phyloP scores from a whole-genome alignment of 441 rosid species.

The Eruca vesicaria region DNA sequence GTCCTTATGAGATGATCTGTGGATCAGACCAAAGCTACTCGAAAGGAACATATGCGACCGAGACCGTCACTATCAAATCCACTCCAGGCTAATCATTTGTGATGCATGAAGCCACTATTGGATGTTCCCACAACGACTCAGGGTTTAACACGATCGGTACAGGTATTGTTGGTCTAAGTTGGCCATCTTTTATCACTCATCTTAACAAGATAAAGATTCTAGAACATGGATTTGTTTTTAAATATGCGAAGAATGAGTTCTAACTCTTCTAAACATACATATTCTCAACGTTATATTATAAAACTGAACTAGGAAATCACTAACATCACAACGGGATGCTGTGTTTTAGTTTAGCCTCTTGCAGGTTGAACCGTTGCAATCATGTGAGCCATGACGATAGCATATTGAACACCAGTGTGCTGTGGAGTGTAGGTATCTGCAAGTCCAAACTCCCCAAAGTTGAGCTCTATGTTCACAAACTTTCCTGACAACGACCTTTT shows the following conservation, averaged over 20 bases:
- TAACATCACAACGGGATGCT: neutral
- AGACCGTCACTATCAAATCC: slow-evolving; percentile 9
- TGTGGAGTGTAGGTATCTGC: slow-evolving; percentile 65
- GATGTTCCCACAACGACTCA: slow-evolving; percentile 11
- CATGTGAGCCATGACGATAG: slow-evolving; percentile 70
- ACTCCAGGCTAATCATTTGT: slow-evolving; percentile 22
- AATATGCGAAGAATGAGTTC: neutral
- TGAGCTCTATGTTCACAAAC: slow-evolving; percentile 64
- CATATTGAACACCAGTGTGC: slow-evolving; percentile 84
- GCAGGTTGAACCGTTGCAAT: slow-evolving; percentile 65
- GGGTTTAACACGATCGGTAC: neutral
- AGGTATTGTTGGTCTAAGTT: slow-evolving; percentile 17
- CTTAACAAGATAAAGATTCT: neutral
- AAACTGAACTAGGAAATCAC: neutral
- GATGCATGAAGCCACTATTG: neutral
- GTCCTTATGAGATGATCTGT: too few relatives aligned
- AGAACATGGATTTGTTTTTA: neutral
- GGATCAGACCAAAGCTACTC: too few relatives aligned
- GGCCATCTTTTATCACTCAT: neutral
- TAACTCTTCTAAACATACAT: neutral
- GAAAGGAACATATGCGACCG: neutral
- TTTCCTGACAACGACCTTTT: slow-evolving; percentile 80
- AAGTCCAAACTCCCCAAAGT: slow-evolving; percentile 73
- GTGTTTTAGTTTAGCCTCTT: slow-evolving; percentile 42
- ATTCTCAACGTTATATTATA: neutral